phyloP scores from a whole-genome alignment of 2,329 filamentous ascomycete genomes.

The Alternaria arbusti region DNA sequence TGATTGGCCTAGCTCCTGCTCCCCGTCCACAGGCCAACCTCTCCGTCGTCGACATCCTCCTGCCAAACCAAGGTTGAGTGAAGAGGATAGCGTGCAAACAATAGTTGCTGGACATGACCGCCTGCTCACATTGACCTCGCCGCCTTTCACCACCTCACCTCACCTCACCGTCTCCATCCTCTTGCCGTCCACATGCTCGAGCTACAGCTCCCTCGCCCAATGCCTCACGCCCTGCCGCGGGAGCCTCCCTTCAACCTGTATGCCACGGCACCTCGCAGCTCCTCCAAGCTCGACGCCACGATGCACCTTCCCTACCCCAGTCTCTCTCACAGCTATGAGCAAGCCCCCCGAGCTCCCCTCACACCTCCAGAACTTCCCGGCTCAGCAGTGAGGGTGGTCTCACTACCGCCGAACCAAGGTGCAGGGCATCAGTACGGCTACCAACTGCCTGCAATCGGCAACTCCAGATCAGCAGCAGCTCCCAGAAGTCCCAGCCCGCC shows the following conservation, averaged over 20 bases:
- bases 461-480: slow-evolving; percentile 38
- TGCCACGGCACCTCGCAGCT: slow-evolving; percentile 27
- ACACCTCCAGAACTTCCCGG: slow-evolving; percentile 43
- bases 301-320: slow-evolving; percentile 45
- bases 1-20: slow-evolving; percentile 39
- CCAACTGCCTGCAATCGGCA: slow-evolving; percentile 45
- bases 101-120: slow-evolving; percentile 15
- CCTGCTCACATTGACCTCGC: slow-evolving; percentile 22
- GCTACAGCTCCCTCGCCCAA: slow-evolving; percentile 50
- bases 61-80: slow-evolving; percentile 15
- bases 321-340: slow-evolving; percentile 31
- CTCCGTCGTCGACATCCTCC: slow-evolving; percentile 41
- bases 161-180: slow-evolving; percentile 6
- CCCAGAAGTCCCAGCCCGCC: slow-evolving; percentile 32
- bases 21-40: slow-evolving; percentile 18
- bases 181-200: slow-evolving; percentile 46
- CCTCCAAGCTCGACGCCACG: slow-evolving; percentile 36
- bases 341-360: slow-evolving; percentile 35
- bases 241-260: slow-evolving; percentile 45
- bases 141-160: slow-evolving; percentile 15
- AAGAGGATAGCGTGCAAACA: slow-evolving; percentile 25
- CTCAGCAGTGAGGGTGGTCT: slow-evolving; percentile 42
- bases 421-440: slow-evolving; percentile 41
- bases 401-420: slow-evolving; percentile 35
- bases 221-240: slow-evolving; percentile 49